Conservation (phyloP, 257 asterid species). For the Nicotiana knightiana region DNA sequence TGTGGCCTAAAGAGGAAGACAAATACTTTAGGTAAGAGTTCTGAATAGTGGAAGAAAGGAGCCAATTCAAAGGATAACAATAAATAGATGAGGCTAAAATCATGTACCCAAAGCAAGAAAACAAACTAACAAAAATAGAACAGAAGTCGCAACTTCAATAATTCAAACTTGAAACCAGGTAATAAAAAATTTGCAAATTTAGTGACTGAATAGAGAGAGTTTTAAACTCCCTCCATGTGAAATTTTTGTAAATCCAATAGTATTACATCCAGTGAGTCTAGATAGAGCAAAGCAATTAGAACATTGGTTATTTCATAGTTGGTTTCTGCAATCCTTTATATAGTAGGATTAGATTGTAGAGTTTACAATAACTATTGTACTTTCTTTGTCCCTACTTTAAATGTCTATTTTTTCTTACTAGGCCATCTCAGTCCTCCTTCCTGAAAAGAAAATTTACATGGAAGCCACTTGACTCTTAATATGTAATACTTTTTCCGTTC, state of each 20-base stretch:
- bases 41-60: not conserved
- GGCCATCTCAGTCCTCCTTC: not conserved
- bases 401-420: not conserved
- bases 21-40: not conserved
- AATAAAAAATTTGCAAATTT: not conserved
- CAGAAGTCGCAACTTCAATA: not conserved
- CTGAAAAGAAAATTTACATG: not conserved
- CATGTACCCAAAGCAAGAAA: not conserved
- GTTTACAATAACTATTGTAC: not conserved
- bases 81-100: not conserved
- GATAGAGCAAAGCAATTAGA: too few species aligned
- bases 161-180: not conserved
- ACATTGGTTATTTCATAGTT: too few species aligned
- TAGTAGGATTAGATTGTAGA: too few species aligned
- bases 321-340: too few species aligned
- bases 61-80: not conserved
- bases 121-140: not conserved
- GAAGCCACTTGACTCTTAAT: not conserved
- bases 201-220: not conserved
- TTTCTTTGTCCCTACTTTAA: not conserved
- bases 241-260: not conserved
- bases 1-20: slow-evolving; percentile 49
- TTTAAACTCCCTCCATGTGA: not conserved
- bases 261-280: too few species aligned
- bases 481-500: not conserved